These are phyloP conservation scores for Teunomyces aglyptinius DNA, from an alignment of 805 yeast genomes.

Conservation along the genomic window DNA sequence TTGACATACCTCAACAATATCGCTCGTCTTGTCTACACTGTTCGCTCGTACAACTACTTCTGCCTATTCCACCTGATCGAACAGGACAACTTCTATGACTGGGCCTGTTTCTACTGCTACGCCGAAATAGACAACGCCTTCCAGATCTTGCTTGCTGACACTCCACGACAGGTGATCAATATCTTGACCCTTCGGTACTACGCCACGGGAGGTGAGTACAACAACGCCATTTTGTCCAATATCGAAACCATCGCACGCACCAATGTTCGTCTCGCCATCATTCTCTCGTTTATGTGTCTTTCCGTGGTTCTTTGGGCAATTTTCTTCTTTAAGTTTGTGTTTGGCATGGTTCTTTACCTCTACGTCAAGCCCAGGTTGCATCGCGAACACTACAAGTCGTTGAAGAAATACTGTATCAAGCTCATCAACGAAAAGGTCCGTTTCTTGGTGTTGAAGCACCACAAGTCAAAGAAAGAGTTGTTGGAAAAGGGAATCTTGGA, in stretches of 20 bases:
- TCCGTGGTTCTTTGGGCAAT: conserved; percentile 73
- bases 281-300: conserved; percentile 70
- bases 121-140: conserved; percentile 63
- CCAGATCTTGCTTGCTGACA: conserved; percentile 67
- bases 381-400: conserved; percentile 36
- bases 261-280: conserved; percentile 65
- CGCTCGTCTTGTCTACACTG: conserved; percentile 56
- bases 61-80: conserved; percentile 73
- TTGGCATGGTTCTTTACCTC: conserved; percentile 52
- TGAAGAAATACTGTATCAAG: conserved; percentile 61
- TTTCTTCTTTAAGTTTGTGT: conserved; percentile 54
- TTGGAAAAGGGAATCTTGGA: conserved; percentile 29
- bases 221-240: conserved; percentile 42
- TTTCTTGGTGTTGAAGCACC: conserved; percentile 44
- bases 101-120: conserved; percentile 63
- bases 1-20: conserved; percentile 65
- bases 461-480: conserved; percentile 34
- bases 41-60: conserved; percentile 58
- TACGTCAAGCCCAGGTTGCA: conserved; percentile 51
- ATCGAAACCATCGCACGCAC: conserved; percentile 58
- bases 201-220: conserved; percentile 44
- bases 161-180: conserved; percentile 85
- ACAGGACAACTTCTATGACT: conserved; percentile 59
- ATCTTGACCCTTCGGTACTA: conserved; percentile 62
- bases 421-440: conserved; percentile 59